Percentiles rank a stretch among this genome's conserved stretches.
Evolutionary conservation across 2,329 filamentous ascomycete species (phyloP).

Genomic region (Penicillium sp.): DNA sequence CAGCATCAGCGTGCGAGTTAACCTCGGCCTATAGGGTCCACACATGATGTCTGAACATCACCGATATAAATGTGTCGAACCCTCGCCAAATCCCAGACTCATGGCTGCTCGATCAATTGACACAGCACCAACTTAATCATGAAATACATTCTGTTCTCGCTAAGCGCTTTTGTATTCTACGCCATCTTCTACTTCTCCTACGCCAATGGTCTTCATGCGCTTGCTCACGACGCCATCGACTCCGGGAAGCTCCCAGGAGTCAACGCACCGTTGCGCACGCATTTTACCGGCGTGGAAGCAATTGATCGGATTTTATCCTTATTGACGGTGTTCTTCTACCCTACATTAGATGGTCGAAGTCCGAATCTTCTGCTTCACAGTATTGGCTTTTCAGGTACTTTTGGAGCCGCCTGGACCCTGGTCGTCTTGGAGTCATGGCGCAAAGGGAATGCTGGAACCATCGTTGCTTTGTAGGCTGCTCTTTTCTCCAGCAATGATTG

Average conservation of each 20-base stretch:
- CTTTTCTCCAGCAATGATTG: neutral
- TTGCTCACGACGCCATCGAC: constrained; percentile 19
- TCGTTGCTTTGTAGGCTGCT: constrained; percentile 42
- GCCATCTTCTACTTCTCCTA: constrained; percentile 35
- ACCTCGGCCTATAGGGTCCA: constrained; percentile 8
- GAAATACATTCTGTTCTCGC: constrained; percentile 28
- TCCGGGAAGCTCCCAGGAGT: constrained; percentile 27
- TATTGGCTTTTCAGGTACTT: constrained; percentile 41
- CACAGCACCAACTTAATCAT: constrained; percentile 10
- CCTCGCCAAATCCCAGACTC: neutral
- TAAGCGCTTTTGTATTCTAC: constrained; percentile 33
- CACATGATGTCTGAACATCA: constrained; percentile 8
- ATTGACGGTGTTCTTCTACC: constrained; percentile 42
- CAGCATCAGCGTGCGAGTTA: neutral
- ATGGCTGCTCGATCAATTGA: neutral
- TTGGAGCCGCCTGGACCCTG: constrained; percentile 43
- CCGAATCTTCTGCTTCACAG: constrained; percentile 37
- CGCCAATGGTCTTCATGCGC: constrained; percentile 29
- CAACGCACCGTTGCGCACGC: constrained; percentile 28
- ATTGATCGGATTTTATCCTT: constrained; percentile 33
- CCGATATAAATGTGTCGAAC: constrained; percentile 3
- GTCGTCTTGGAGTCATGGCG: constrained; percentile 48
- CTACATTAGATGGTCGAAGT: constrained; percentile 38
- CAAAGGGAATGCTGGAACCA: constrained; percentile 42
- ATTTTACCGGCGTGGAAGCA: constrained; percentile 34